phyloP scores from a whole-genome alignment of 1,284 basidiomycete species.

The Wolfiporia cocos region DNA sequence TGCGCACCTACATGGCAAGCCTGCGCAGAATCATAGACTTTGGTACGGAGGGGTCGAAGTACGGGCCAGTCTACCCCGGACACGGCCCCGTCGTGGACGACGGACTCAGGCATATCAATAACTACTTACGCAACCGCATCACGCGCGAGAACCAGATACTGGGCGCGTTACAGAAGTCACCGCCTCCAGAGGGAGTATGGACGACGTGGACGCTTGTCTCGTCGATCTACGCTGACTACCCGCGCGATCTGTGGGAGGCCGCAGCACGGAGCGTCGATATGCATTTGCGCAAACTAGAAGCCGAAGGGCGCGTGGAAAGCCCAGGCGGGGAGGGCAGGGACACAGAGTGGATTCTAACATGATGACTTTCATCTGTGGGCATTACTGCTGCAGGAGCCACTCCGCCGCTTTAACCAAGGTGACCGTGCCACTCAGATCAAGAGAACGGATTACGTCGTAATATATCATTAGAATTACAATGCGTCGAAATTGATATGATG shows the following conservation, averaged over 20 bases:
- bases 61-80: constrained; percentile 70
- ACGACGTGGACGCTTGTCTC: constrained; percentile 63
- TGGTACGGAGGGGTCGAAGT: constrained; percentile 20
- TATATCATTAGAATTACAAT: constrained; percentile 39
- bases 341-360: constrained; percentile 28
- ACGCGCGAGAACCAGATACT: constrained; percentile 82
- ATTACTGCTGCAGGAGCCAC: no score
- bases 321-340: constrained; percentile 43
- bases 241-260: constrained; percentile 65
- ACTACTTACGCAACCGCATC: constrained; percentile 79
- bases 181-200: constrained; percentile 34
- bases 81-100: constrained; percentile 78
- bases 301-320: constrained; percentile 51
- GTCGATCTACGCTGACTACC: constrained; percentile 66
- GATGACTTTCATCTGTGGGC: constrained; percentile 6
- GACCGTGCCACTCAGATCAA: no score
- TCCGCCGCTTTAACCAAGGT: no score
- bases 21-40: constrained; percentile 58
- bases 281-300: constrained; percentile 71
- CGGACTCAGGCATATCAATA: constrained; percentile 51
- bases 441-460: no score
- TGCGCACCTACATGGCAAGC: constrained; percentile 66
- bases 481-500: constrained; percentile 98
- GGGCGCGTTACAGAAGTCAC: constrained; percentile 39
- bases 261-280: constrained; percentile 67